These are phyloP conservation scores for Suillus clintonianus DNA, from an alignment of 768 basidiomycete genomes.

Conservation along the genomic window DNA sequence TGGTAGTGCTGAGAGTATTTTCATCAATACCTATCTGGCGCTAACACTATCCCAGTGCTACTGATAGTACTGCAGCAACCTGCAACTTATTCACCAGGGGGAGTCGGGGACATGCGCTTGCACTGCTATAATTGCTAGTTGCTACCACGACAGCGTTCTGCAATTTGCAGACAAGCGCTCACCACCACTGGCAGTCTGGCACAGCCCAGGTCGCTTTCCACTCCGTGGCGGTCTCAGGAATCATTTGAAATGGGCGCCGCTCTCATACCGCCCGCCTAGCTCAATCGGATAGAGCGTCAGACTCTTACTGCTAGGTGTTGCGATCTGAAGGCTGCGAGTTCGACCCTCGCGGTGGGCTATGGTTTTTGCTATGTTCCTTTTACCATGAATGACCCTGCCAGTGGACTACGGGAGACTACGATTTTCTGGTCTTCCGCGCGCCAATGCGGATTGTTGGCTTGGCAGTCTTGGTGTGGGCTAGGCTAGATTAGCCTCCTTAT, in stretches of 20 bases:
- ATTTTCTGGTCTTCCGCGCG: not conserved
- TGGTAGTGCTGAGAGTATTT: too few species aligned
- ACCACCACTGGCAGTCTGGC: too few species aligned
- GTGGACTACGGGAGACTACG: not conserved
- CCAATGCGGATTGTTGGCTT: not conserved
- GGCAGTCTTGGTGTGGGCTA: not conserved
- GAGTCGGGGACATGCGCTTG: not conserved
- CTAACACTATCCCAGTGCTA: not conserved
- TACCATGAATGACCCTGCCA: not conserved
- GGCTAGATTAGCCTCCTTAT: not conserved
- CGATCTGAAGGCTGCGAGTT: constrained; percentile 84
- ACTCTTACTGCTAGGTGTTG: constrained; percentile 38
- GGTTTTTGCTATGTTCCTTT: not conserved
- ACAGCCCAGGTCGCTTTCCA: too few species aligned
- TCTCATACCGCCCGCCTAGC: constrained; percentile 41
- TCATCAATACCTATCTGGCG: too few species aligned
- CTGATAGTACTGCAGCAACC: not conserved
- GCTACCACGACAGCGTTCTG: not conserved
- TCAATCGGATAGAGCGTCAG: constrained; percentile 58
- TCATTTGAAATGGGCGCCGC: too few species aligned
- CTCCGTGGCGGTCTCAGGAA: too few species aligned
- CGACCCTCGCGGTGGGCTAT: constrained; percentile 68
- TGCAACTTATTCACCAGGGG: not conserved
- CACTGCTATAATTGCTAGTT: not conserved
- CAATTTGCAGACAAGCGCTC: not conserved